Evolutionary conservation across 345 rosid genomes (phyloP).

Genomic region (Barbarea vulgaris): DNA sequence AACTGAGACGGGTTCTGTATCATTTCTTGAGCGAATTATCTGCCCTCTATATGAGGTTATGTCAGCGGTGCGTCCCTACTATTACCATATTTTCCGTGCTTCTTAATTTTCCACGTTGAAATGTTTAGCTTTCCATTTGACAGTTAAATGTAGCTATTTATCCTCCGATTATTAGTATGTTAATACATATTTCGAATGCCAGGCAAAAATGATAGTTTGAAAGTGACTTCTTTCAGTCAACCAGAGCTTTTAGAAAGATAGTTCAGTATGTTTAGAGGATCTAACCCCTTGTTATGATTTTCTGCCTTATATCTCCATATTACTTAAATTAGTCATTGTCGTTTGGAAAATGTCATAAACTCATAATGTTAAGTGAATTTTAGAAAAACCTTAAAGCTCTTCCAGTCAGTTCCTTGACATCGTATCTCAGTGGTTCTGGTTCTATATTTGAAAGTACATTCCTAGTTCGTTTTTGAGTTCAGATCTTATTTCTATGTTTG

Average conservation of each 20-base stretch:
- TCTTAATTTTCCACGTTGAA: background rate
- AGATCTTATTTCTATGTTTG: conserved; percentile 16
- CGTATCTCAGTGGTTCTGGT: background rate
- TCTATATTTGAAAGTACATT: conserved; percentile 1
- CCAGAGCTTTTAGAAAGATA: conserved; percentile 19
- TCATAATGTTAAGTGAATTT: background rate
- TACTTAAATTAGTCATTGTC: background rate
- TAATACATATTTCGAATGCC: background rate
- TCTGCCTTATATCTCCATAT: conserved; percentile 3
- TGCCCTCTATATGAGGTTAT: conserved; percentile 70
- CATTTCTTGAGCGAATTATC: conserved; percentile 82
- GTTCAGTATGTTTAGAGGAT: background rate
- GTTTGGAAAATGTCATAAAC: conserved; percentile 13
- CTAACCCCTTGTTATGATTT: conserved; percentile 5
- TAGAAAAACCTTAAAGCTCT: background rate
- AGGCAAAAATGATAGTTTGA: conserved; percentile 4
- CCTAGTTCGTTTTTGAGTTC: conserved; percentile 11
- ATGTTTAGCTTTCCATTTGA: conserved; percentile 16
- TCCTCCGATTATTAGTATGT: conserved; percentile 1
- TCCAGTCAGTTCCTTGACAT: conserved; percentile 23
- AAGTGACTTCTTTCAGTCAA: conserved; percentile 2
- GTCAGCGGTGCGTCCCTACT: conserved; percentile 55
- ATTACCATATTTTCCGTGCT: conserved; percentile 2
- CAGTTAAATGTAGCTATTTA: conserved; percentile 1
- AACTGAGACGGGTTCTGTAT: conserved; percentile 62